Evolutionary conservation across 345 rosid genomes (phyloP), one percentile per base, ranked within the genome.

Genomic region (Eucalyptus erythrocorys): DNA sequence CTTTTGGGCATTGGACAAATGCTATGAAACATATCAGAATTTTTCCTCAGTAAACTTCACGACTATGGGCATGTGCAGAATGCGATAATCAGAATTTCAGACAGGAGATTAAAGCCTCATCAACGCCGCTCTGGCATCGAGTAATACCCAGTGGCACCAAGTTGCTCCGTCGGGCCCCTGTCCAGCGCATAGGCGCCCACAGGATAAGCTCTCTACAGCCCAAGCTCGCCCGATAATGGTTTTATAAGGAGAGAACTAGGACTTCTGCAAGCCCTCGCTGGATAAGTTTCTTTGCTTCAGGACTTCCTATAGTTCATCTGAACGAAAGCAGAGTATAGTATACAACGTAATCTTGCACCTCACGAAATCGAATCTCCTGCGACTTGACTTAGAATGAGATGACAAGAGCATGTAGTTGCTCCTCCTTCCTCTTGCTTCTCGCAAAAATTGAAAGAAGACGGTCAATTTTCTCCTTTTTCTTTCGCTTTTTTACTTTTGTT

Each of bases 401-500:
- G 40, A n/a, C 76, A 26, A 26, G 34, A 64, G 76, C 76, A n/a
- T 64, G 37, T 3, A 7, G 37, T 64, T n/a, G 76, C 40, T n/a
- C 76, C 37, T 64, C 16, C 76, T 64, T 12, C 68, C 68, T 61
- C 32, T 3, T 61, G 68, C 68, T 61, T 61, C 68, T 61, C 68
- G 68, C 68, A 27, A 27, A 61, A 61, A 61, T 27, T 12, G 15
- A 27, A 61, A 61, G 34, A 30, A 61, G 68, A 61, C 68, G 13
- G 14, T 61, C 1, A 6, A 13, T 61, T 30, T 30, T 59, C 68
- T 27, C 68, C 0, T 6, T 13, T 61, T 12, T 27, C 12, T 13
- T 59, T 3, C 5, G 1, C 16, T 0, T 0, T 26, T 27, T 27
- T 27, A 7, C 15, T 59, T 59, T 59, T 27, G 14, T 12, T 10